phyloP scores from a whole-genome alignment of 192 early-diverging fungal species.

The Podila horticola region DNA sequence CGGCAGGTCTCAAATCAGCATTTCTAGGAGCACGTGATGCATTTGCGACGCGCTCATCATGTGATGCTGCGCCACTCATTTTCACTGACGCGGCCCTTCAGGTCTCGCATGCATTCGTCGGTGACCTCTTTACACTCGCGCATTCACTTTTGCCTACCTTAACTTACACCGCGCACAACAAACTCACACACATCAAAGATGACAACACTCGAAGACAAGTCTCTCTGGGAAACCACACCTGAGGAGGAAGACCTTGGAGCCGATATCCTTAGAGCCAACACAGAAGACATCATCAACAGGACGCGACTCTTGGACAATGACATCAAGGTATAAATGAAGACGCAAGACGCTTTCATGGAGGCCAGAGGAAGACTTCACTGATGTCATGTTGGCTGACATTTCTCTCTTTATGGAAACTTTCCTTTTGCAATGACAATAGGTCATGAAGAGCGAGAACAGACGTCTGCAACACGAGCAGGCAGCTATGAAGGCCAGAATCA shows the following conservation, averaged over 20 bases:
- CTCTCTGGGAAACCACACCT: conserved; percentile 64
- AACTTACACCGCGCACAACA: too few species aligned
- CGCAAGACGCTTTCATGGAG: too few species aligned
- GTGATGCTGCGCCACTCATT: too few species aligned
- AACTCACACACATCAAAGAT: conserved; percentile 49
- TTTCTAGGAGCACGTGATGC: too few species aligned
- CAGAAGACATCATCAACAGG: conserved; percentile 93
- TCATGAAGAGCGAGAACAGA: conserved; percentile 91
- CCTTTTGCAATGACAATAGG: conserved; percentile 47
- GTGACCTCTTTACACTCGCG: too few species aligned
- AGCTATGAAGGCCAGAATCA: conserved; percentile 91
- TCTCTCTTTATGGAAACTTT: not conserved
- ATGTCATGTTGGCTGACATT: not conserved
- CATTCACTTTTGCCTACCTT: too few species aligned
- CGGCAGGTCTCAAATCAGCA: too few species aligned
- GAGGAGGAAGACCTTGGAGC: conserved; percentile 82
- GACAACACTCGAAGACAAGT: conserved; percentile 81
- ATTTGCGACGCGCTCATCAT: too few species aligned
- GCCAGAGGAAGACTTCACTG: not conserved
- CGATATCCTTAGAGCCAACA: conserved; percentile 89
- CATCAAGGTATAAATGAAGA: conserved; percentile 79
- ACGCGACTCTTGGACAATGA: conserved; percentile 95
- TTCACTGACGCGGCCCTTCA: too few species aligned
- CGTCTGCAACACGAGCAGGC: conserved; percentile 91
- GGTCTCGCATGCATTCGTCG: too few species aligned